Evolutionary conservation across 106 monocot genomes (phyloP), one percentile per base, ranked within the genome.

Genomic region (Apostasia ramifera): DNA sequence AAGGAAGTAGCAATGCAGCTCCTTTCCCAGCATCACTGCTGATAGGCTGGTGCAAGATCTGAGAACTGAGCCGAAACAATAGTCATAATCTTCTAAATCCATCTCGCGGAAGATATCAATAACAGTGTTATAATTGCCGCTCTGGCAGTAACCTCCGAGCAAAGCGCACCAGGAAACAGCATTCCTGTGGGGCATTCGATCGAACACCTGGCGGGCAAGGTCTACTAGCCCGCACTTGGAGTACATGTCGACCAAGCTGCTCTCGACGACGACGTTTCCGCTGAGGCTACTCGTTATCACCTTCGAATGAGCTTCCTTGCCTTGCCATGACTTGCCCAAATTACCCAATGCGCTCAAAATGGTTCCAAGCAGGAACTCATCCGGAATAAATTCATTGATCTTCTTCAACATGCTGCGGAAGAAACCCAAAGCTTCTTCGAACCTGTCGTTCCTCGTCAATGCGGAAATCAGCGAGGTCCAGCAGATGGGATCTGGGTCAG

Each of bases 401-500:
- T 63, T 47, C 53, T 66, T 58, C 74, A 82, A 69, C 81, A 89
- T 85, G 1, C 55, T n/a, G 53, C 70, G 70, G 65, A 97, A 92
- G 45, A 73, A 73, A 7, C n/a, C 38, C 62, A 92, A 40, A 1
- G 92, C 95, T n/a, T 86, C 82, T 1, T 80, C 57, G 15, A 82
- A 92, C 59, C 55, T 13, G 39, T 92, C 95, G 42, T 87, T 89
- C 56, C 77, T 48, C 1, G 84, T 73, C 10, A 80, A 77, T 2
- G 82, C 80, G 0, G 95, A 97, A 14, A 97, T 85, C 47, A 87
- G 70, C 10, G 92, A 82, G 4, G 95, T 97, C 89, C 92, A 97
- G 55, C 84, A 86, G 9, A 97, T 79, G 1, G 75, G 62, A 40
- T 97, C 92, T 0, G 84, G 80, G 1, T 67, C 77, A 38, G 41